Conservation (phyloP, 192 early-diverging fungal species). For the Neocallimastix lanati region DNA sequence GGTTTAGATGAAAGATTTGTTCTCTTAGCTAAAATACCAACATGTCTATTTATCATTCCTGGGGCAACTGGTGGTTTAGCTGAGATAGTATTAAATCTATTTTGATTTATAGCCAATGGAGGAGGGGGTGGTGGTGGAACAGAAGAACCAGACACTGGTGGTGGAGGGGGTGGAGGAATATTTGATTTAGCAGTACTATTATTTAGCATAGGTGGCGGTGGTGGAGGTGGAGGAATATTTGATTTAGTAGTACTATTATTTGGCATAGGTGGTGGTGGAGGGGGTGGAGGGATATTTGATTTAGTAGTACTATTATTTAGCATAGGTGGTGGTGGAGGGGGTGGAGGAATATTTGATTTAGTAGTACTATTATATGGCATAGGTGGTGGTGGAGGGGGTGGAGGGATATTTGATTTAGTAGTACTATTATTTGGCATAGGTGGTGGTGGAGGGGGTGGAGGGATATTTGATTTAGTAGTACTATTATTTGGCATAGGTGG, state of each 20-base stretch:
- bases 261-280: no score
- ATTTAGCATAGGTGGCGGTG: background rate
- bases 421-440: background rate
- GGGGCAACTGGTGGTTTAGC: background rate
- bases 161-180: background rate
- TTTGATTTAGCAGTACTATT: background rate
- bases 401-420: background rate
- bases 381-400: background rate
- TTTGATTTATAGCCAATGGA: background rate
- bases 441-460: background rate
- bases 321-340: no score
- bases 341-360: background rate
- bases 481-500: slow-evolving; percentile 1
- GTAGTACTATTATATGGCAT: background rate
- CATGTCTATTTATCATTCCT: background rate
- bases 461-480: no score
- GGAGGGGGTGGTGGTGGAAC: no score
- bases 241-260: no score
- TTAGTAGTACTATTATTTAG: no score
- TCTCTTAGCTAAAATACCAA: background rate
- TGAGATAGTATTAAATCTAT: background rate
- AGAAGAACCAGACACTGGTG: background rate
- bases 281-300: no score
- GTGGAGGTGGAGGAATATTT: no score
- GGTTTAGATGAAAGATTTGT: background rate